phyloP scores from a whole-genome alignment of 176 grass and related monocot genomes.

The Leersia perrieri region DNA sequence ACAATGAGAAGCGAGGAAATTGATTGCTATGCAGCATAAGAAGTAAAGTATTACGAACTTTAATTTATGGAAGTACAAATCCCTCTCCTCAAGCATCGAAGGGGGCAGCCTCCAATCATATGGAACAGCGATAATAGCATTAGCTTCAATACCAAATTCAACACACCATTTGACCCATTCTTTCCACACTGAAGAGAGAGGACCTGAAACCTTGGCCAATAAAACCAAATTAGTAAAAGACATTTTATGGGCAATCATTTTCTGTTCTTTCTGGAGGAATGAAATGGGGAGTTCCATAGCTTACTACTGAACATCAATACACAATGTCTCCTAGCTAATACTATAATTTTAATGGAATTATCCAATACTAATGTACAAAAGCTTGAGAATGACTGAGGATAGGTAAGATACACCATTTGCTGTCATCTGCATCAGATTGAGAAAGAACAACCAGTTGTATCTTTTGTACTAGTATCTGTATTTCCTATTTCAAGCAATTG shows the following conservation, averaged over 20 bases:
- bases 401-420: neutral
- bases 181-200: slow-evolving; percentile 98
- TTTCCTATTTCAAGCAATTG: neutral
- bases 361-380: neutral
- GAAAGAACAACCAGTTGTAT: neutral
- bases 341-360: neutral
- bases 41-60: slow-evolving; percentile 57
- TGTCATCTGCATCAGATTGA: neutral
- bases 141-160: slow-evolving; percentile 96
- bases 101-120: slow-evolving; percentile 94
- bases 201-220: slow-evolving; percentile 62
- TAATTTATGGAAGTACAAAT: slow-evolving; percentile 97
- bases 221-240: slow-evolving; percentile 32
- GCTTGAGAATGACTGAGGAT: neutral
- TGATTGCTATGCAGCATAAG: slow-evolving; percentile 14
- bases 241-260: neutral
- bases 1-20: neutral
- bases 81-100: slow-evolving; percentile 84
- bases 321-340: neutral
- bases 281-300: neutral
- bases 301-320: neutral
- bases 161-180: slow-evolving; percentile 99
- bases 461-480: neutral
- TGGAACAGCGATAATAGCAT: slow-evolving; percentile 92
- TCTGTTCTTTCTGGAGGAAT: neutral